Conservation (phyloP, 2,329 filamentous ascomycete species). For the Fusarium sp. region DNA sequence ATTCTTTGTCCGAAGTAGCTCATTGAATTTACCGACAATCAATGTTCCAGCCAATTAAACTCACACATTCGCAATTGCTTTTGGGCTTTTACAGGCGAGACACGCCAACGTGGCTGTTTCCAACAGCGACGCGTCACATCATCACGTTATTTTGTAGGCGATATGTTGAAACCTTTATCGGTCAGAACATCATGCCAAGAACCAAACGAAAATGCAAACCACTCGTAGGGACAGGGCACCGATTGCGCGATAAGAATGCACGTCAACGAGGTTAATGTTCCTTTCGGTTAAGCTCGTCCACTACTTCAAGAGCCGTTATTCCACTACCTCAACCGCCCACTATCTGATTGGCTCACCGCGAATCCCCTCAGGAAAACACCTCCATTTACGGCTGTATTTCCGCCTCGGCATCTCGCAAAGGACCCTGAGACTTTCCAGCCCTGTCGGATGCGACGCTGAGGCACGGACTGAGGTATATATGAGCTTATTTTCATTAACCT, state of each 20-base stretch:
- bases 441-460: not conserved
- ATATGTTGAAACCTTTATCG: not conserved
- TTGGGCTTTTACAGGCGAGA: too few relatives aligned
- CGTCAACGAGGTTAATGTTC: not conserved
- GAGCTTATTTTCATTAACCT: not conserved
- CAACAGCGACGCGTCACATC: not conserved
- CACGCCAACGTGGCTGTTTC: not conserved
- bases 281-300: not conserved
- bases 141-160: accelerated
- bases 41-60: accelerated
- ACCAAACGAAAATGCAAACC: not conserved
- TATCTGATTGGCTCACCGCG: not conserved
- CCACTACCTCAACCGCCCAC: not conserved
- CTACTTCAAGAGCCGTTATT: not conserved
- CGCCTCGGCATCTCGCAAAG: not conserved
- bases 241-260: not conserved
- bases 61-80: accelerated
- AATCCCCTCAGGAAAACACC: not conserved
- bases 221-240: not conserved
- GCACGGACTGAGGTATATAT: conserved; percentile 9
- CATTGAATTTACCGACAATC: not conserved
- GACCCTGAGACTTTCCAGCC: not conserved
- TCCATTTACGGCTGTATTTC: not conserved
- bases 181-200: not conserved
- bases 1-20: not conserved